phyloP scores from a whole-genome alignment of 169 alveolate species.

The Eimeria sp. region DNA sequence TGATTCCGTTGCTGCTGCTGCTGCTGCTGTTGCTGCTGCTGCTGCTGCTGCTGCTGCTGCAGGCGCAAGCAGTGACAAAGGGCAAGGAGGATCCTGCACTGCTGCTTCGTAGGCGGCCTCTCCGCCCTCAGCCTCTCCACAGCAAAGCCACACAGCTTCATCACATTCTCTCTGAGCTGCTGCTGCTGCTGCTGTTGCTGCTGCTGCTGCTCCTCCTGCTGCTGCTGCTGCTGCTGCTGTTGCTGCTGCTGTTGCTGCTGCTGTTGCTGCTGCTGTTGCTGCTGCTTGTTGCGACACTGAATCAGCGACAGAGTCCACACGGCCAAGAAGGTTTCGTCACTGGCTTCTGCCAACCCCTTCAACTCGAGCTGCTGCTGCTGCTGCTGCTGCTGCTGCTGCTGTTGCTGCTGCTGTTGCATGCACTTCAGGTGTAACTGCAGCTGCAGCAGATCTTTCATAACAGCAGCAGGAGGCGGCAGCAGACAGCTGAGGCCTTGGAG shows the following conservation, averaged over 20 bases:
- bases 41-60: conserved; percentile 52
- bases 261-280: conserved; percentile 11
- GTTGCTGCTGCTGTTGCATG: conserved; percentile 16
- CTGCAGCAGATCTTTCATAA: no score
- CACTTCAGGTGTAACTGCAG: background rate
- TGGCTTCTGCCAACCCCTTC: background rate
- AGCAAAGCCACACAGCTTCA: background rate
- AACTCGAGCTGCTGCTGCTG: conserved; percentile 51
- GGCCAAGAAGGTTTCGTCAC: background rate
- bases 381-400: conserved; percentile 58
- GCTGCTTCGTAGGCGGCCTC: background rate
- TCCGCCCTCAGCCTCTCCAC: background rate
- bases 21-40: background rate
- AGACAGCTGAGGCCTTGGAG: background rate
- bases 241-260: conserved; percentile 41
- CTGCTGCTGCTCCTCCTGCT: conserved; percentile 24
- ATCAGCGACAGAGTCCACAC: background rate
- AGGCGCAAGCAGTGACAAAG: background rate
- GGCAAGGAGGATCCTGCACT: background rate
- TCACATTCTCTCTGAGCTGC: background rate
- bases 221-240: conserved; percentile 33
- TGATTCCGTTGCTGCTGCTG: conserved; percentile 25
- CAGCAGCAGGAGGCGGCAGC: conserved; percentile 33
- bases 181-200: conserved; percentile 48
- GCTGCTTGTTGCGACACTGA: conserved; percentile 18